A percentile compares a stretch with the other conserved stretches of the same genome.
phyloP scores from a whole-genome alignment of 805 yeast genomes.

The Allodekkera sacchari region DNA sequence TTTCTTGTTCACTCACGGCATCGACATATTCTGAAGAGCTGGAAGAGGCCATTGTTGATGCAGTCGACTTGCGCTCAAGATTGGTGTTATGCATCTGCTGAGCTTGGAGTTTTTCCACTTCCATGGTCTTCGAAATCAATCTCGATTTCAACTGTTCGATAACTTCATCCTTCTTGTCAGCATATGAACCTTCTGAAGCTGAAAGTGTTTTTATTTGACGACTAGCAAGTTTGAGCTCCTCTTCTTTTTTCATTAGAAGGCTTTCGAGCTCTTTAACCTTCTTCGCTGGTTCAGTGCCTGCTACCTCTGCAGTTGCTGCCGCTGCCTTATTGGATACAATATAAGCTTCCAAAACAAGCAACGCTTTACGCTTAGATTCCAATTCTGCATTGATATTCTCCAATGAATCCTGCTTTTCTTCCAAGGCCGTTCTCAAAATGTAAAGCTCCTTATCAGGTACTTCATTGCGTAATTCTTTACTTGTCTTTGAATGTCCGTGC shows the following conservation, averaged over 20 bases:
- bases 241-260: neutral
- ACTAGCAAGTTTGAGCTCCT: neutral
- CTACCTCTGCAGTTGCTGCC: slow-evolving; percentile 5
- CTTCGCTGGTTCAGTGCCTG: slow-evolving; percentile 3
- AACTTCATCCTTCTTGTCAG: neutral
- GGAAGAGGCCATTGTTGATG: neutral
- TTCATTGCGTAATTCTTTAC: neutral
- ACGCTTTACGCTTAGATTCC: slow-evolving; percentile 10
- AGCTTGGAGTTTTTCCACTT: neutral
- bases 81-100: neutral
- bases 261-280: slow-evolving; percentile 6
- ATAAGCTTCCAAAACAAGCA: slow-evolving; percentile 10
- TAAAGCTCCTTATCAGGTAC: neutral
- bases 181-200: neutral
- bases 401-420: neutral
- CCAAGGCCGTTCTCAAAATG: neutral
- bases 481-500: neutral
- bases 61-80: neutral
- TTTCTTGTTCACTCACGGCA: slow-evolving; percentile 13
- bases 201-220: neutral
- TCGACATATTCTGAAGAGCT: slow-evolving; percentile 11
- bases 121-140: slow-evolving; percentile 1
- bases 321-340: slow-evolving; percentile 7
- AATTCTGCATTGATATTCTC: slow-evolving; percentile 5
- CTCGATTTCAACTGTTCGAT: slow-evolving; percentile 1